A percentile compares a stretch with the other conserved stretches of the same genome.
These are phyloP conservation scores for Kitagawia praeruptora DNA, from an alignment of 129 eudicot genomes.

Conservation along the genomic window DNA sequence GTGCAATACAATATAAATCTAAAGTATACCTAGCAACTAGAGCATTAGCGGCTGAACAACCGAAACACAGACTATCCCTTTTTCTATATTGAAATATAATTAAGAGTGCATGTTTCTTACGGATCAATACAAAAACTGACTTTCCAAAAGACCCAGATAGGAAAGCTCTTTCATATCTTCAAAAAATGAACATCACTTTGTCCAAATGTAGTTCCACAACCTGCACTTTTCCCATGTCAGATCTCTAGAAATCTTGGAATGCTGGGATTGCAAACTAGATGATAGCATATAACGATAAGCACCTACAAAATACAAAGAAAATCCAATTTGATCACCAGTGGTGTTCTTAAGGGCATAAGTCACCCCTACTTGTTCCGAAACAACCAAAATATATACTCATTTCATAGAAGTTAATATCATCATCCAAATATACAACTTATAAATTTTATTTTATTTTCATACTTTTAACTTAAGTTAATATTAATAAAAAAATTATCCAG, in stretches of 20 bases:
- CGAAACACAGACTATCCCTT: neutral
- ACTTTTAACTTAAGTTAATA: too few relatives aligned
- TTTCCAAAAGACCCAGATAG: neutral
- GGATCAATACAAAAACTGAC: neutral
- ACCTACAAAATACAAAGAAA: constrained; percentile 42
- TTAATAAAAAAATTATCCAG: too few relatives aligned
- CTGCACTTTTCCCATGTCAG: constrained; percentile 95
- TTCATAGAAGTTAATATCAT: neutral
- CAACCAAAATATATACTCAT: neutral
- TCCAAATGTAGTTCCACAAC: constrained; percentile 91
- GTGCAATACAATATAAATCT: too few relatives aligned
- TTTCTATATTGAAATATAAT: neutral
- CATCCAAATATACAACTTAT: too few relatives aligned
- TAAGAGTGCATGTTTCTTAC: too few relatives aligned
- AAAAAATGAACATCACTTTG: constrained; percentile 91
- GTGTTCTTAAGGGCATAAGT: neutral
- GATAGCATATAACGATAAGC: constrained; percentile 84
- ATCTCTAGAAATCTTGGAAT: constrained; percentile 87
- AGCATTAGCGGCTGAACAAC: neutral
- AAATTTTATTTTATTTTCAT: too few relatives aligned
- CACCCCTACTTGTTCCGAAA: neutral
- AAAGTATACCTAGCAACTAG: too few relatives aligned
- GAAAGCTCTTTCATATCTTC: constrained; percentile 41
- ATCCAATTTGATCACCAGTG: neutral
- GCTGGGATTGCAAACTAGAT: constrained; percentile 90